These are phyloP conservation scores for Fomes fomentarius DNA, from an alignment of 1,284 basidiomycete genomes.

Conservation along the genomic window DNA sequence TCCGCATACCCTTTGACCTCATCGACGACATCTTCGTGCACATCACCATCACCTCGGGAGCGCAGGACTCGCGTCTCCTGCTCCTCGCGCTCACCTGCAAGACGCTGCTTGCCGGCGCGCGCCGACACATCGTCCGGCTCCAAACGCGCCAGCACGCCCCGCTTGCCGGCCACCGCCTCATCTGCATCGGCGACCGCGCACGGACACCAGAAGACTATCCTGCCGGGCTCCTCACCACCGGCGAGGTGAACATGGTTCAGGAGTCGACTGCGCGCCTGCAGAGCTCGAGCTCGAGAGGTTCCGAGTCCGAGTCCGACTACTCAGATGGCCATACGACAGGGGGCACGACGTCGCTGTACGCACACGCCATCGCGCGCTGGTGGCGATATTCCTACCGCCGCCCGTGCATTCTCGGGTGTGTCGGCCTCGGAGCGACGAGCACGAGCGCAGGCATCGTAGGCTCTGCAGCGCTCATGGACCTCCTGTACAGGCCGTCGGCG, in stretches of 20 bases:
- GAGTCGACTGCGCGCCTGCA: not conserved
- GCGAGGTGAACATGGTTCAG: not conserved
- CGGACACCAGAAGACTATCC: constrained; percentile 3
- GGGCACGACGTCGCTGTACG: not conserved
- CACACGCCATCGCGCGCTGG: constrained; percentile 4
- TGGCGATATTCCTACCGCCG: not conserved
- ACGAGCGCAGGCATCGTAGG: not conserved
- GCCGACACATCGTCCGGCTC: constrained; percentile 9
- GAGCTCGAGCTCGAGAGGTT: not conserved
- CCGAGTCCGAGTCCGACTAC: not conserved
- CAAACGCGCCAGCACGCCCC: constrained; percentile 6
- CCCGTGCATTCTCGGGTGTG: constrained; percentile 3
- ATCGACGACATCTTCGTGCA: constrained; percentile 8
- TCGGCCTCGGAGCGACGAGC: not conserved
- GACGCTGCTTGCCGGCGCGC: constrained; percentile 11
- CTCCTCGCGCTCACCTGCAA: constrained; percentile 17
- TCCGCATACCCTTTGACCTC: constrained; percentile 16
- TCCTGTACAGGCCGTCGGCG: constrained; percentile 9
- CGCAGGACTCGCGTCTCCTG: constrained; percentile 8
- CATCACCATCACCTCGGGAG: not conserved
- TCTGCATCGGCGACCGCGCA: constrained; percentile 8
- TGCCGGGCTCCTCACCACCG: not conserved
- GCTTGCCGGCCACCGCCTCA: constrained; percentile 16
- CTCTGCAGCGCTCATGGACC: not conserved
- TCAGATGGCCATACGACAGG: not conserved